A percentile compares a stretch with the other conserved stretches of the same genome.
These are phyloP conservation scores for Leucoagaricus sp. DNA, from an alignment of 1,284 basidiomycete genomes.

Conservation along the genomic window DNA sequence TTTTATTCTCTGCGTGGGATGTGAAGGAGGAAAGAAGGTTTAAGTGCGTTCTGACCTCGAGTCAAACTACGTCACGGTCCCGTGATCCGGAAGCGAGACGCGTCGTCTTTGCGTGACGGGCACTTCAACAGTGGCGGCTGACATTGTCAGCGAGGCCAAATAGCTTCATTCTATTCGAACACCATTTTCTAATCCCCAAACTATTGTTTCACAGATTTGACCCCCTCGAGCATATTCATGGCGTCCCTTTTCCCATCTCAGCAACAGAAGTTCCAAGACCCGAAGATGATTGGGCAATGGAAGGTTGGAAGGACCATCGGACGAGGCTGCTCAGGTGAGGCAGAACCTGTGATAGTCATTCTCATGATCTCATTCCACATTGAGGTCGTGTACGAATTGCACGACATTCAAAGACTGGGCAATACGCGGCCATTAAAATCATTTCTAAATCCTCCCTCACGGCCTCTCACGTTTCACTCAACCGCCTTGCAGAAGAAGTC, in stretches of 20 bases:
- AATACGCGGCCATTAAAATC: slow-evolving; percentile 96
- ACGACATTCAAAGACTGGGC: slow-evolving; percentile 83
- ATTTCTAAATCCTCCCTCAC: slow-evolving; percentile 80
- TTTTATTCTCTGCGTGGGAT: slow-evolving; percentile 2
- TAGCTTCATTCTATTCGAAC: background rate
- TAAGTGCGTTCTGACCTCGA: background rate
- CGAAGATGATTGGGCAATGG: slow-evolving; percentile 90
- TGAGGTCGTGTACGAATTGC: slow-evolving; percentile 92
- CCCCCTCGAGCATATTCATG: slow-evolving; percentile 15
- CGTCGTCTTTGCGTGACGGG: background rate
- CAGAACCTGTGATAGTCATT: slow-evolving; percentile 4
- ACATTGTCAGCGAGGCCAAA: background rate
- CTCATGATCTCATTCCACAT: slow-evolving; percentile 7
- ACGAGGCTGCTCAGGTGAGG: slow-evolving; percentile 82
- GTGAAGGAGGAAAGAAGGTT: background rate
- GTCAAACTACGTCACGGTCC: slow-evolving; percentile 8
- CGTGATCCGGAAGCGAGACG: background rate
- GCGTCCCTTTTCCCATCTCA: slow-evolving; percentile 20
- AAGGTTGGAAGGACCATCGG: slow-evolving; percentile 93
- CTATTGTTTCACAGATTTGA: background rate
- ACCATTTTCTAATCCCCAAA: too few relatives aligned
- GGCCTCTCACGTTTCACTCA: slow-evolving; percentile 70
- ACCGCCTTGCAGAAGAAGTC: slow-evolving; percentile 66
- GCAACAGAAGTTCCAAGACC: slow-evolving; percentile 45
- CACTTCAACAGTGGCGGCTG: background rate